Percentiles rank a stretch among this genome's conserved stretches.
These are phyloP conservation scores for Phialemoniopsis sp. DNA, from an alignment of 2,329 filamentous ascomycete genomes.

Conservation along the genomic window DNA sequence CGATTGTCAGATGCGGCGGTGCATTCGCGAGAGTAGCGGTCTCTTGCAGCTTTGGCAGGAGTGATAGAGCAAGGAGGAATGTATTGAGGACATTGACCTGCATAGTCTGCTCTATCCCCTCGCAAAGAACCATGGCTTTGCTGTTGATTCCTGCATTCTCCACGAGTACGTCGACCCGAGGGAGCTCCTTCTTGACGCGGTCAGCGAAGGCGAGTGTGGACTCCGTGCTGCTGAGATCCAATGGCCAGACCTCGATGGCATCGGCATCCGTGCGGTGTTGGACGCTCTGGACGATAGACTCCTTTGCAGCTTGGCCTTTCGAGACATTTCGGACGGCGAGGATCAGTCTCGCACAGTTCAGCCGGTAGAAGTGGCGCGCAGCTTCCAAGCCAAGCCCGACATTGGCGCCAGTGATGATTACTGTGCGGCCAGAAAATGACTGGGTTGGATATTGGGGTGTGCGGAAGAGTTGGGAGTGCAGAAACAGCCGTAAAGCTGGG, in stretches of 20 bases:
- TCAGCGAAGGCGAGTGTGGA: slow-evolving; percentile 37
- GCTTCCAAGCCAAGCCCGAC: slow-evolving; percentile 31
- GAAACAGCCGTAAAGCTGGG: no score
- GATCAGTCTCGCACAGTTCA: slow-evolving; percentile 30
- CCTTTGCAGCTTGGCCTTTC: slow-evolving; percentile 31
- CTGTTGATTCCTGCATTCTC: slow-evolving; percentile 33
- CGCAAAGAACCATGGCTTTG: slow-evolving; percentile 5
- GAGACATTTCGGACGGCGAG: slow-evolving; percentile 28
- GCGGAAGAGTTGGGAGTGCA: no score
- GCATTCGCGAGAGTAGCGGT: slow-evolving; percentile 25
- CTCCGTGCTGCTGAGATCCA: slow-evolving; percentile 43
- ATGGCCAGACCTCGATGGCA: slow-evolving; percentile 40
- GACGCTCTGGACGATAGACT: no score
- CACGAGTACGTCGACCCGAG: slow-evolving; percentile 36
- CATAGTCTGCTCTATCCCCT: slow-evolving; percentile 34
- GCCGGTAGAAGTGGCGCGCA: slow-evolving; percentile 27
- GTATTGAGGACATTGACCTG: slow-evolving; percentile 44
- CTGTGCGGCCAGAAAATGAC: slow-evolving; percentile 12
- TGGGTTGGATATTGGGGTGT: no score
- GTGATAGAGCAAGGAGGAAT: slow-evolving; percentile 34
- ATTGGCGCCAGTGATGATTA: slow-evolving; percentile 33
- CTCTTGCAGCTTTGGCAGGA: slow-evolving; percentile 35
- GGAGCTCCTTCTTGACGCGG: slow-evolving; percentile 19
- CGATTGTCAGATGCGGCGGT: slow-evolving; percentile 29
- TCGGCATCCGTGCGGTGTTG: slow-evolving; percentile 30